phyloP scores from a whole-genome alignment of 768 basidiomycete species.

The Naganishia randhawae region DNA sequence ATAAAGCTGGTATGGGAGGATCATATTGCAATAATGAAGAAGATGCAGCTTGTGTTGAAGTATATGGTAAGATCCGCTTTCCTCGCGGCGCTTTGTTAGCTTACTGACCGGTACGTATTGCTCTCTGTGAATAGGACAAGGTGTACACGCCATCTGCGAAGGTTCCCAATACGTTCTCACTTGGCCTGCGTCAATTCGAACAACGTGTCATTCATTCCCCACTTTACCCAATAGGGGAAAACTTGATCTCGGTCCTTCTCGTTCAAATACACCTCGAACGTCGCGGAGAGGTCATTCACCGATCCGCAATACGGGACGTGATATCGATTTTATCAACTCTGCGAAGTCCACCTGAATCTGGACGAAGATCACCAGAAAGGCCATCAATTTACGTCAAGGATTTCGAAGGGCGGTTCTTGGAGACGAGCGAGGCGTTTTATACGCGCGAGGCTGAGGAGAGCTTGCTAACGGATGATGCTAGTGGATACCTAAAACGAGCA shows the following conservation, averaged over 20 bases:
- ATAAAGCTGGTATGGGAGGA: conserved; percentile 87
- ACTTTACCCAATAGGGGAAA: conserved; percentile 69
- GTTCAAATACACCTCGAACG: conserved; percentile 85
- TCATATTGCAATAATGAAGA: conserved; percentile 80
- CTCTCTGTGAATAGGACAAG: conserved; percentile 65
- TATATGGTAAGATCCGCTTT: conserved; percentile 73
- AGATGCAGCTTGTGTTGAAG: conserved; percentile 81
- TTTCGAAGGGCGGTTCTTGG: conserved; percentile 75
- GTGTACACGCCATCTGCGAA: conserved; percentile 71
- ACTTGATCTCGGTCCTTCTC: conserved; percentile 75
- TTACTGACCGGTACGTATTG: neutral
- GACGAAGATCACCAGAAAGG: conserved; percentile 18
- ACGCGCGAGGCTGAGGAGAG: conserved; percentile 66
- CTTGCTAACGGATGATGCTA: conserved; percentile 69
- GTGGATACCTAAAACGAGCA: conserved; percentile 76
- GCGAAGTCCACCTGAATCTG: conserved; percentile 37
- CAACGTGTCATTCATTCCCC: conserved; percentile 59
- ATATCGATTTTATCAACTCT: conserved; percentile 78
- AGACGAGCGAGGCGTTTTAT: conserved; percentile 76
- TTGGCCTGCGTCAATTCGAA: conserved; percentile 77
- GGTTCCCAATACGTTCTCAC: conserved; percentile 74
- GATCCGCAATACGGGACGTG: conserved; percentile 83
- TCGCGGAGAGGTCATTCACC: conserved; percentile 82
- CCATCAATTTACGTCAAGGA: conserved; percentile 72
- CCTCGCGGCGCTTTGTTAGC: neutral